Conservation (phyloP, 176 grass and related monocot species). For the Oropetium thomaeum region DNA sequence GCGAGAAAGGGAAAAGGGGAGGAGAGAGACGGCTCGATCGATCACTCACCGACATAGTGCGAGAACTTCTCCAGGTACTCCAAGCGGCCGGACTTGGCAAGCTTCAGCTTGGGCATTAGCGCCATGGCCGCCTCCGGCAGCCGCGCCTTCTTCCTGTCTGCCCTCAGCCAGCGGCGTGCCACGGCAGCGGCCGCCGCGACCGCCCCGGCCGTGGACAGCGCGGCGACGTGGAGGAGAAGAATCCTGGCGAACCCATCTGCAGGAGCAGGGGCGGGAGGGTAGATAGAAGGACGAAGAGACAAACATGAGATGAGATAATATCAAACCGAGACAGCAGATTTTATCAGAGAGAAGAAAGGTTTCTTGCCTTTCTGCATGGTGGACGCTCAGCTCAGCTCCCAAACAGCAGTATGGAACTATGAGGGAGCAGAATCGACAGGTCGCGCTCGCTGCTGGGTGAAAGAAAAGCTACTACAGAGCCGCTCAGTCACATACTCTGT, state of each 20-base stretch:
- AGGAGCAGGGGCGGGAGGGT: background rate
- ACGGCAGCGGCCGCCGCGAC: conserved; percentile 15
- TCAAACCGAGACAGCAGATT: background rate
- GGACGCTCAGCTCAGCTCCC: background rate
- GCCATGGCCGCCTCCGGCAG: background rate
- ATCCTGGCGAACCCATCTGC: conserved; percentile 30
- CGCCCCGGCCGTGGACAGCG: conserved; percentile 26
- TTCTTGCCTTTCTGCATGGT: conserved; percentile 32
- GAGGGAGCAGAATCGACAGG: background rate
- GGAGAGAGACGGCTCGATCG: background rate
- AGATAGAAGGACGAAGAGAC: background rate
- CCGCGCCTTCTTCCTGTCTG: background rate
- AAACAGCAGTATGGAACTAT: background rate
- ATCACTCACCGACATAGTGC: conserved; percentile 58
- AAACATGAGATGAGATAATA: background rate
- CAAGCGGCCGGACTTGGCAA: conserved; percentile 35
- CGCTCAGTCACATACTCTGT: background rate
- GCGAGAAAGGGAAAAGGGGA: background rate
- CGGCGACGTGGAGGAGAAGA: conserved; percentile 34
- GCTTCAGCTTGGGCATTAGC: conserved; percentile 37
- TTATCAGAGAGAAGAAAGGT: background rate
- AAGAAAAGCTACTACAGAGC: background rate
- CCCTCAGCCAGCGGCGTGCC: background rate
- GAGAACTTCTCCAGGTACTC: conserved; percentile 62
- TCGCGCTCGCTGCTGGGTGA: background rate